Base-by-base conservation (phyloP, 805 yeast species). In the Candida peoriensis region DNA sequence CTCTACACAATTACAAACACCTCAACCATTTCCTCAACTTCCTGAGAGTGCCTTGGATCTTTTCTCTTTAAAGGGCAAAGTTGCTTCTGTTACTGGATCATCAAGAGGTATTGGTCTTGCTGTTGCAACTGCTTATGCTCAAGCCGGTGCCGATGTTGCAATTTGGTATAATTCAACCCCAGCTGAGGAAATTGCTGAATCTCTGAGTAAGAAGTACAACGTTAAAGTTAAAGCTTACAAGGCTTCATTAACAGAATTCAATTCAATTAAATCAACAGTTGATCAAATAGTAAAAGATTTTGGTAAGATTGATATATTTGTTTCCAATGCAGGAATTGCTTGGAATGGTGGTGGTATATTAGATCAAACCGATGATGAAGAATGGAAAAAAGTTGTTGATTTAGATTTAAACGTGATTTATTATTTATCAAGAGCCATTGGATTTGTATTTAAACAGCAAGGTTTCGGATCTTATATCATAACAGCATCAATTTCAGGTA, bases 401-500 rank as follows among this genome's bases (percentile, higher is more conserved):
- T 70, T 84, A 34, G 94, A 88, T 55, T 65, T 88, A 41, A 79
- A 83, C 55, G 85, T 94, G 6, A 82, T 82, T 32, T 86, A 81
- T 64, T 81, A 81, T 61, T 74, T 89, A 53, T 81, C 95, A 41
- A 81, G 83, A 63, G 64, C 72, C 30, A 71, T 81, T 31, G 97
- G 96, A 30, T 65, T 66, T 42, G 64, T 80, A 33, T 88, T 89
- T 70, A 74, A 75, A 57, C 63, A 72, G 50, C 87, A 84, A 52
- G 86, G 88, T 13, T 62, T 58, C 42, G 96, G 96, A 21, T 78
- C 93, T 2, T 68, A 86, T 47, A 76, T 88, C 48, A 70, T 84
- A 58, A 88, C 97, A 8, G 88, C 93, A 5, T 84, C 95, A 20
- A 88, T 88, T 81, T 82, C 94, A 15, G 96, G 83, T 7, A 86